Evolutionary conservation across 768 basidiomycete species (phyloP).

Genomic region (Tricholoma matsutake): DNA sequence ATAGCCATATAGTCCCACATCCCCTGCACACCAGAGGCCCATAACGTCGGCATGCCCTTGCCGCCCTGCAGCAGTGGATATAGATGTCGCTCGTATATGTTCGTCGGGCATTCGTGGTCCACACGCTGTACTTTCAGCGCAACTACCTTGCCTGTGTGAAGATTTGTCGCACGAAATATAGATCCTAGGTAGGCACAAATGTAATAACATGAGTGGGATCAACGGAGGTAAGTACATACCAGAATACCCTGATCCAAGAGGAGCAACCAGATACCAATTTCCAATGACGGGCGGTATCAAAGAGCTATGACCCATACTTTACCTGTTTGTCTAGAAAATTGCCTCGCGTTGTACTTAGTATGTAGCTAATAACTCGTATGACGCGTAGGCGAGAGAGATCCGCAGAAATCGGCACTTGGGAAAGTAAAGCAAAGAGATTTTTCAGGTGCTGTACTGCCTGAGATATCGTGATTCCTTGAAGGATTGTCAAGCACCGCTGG

Average conservation of each 20-base stretch:
- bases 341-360: neutral
- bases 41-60: conserved; percentile 71
- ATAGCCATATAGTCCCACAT: conserved; percentile 75
- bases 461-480: neutral
- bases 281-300: conserved; percentile 37
- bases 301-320: conserved; percentile 1
- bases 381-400: conserved; percentile 5
- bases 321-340: conserved; percentile 1
- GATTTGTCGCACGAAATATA: conserved; percentile 60
- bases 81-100: conserved; percentile 63
- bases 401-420: neutral
- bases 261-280: conserved; percentile 58
- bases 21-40: conserved; percentile 54
- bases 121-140: conserved; percentile 72
- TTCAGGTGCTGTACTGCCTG: neutral
- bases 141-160: conserved; percentile 56
- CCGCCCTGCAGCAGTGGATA: conserved; percentile 73
- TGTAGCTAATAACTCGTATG: neutral
- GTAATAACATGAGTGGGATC: neutral
- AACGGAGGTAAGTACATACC: conserved; percentile 37
- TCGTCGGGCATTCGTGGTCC: conserved; percentile 74
- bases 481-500: neutral
- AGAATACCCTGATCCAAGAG: conserved; percentile 71
- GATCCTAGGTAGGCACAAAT: conserved; percentile 45
- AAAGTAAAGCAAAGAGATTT: neutral